Evolutionary conservation across 805 yeast genomes (phyloP).

Genomic region (Kodamaea neixiangensis): DNA sequence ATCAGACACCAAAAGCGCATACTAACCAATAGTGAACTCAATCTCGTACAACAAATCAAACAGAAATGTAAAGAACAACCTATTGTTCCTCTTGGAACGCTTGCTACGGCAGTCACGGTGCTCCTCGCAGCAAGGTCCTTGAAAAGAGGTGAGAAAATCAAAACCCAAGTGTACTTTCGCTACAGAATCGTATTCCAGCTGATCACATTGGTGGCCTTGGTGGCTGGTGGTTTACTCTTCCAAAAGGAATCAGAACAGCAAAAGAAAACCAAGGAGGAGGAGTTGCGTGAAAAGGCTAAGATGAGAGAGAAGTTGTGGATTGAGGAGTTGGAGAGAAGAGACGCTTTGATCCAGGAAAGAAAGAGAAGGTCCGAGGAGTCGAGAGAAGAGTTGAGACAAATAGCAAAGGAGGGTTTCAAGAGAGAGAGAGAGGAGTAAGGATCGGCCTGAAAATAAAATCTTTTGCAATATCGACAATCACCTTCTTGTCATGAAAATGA

Average conservation of each 20-base stretch:
- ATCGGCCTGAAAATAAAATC: background rate
- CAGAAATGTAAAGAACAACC: constrained; percentile 82
- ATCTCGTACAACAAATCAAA: constrained; percentile 56
- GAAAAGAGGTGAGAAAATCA: constrained; percentile 66
- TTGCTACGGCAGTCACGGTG: constrained; percentile 81
- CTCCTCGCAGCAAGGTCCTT: constrained; percentile 75
- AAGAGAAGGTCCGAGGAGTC: constrained; percentile 67
- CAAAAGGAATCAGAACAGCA: constrained; percentile 51
- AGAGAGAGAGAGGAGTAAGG: constrained; percentile 20
- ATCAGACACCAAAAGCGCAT: background rate
- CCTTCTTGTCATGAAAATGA: too few species aligned
- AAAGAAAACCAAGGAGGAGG: constrained; percentile 59
- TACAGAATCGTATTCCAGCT: constrained; percentile 90
- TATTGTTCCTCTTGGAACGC: constrained; percentile 78
- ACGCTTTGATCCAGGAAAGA: constrained; percentile 66
- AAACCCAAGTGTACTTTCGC: constrained; percentile 84
- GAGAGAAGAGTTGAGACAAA: constrained; percentile 40
- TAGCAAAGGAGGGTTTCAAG: constrained; percentile 38
- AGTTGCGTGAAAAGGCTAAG: constrained; percentile 75
- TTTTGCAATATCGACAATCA: too few species aligned
- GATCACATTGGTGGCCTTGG: constrained; percentile 76
- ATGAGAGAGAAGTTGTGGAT: constrained; percentile 86
- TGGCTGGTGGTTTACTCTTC: constrained; percentile 74
- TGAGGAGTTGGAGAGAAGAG: constrained; percentile 86
- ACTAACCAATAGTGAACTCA: constrained; percentile 28